phyloP scores from a whole-genome alignment of 208 protist genomes.

The Porcisia deanei region DNA sequence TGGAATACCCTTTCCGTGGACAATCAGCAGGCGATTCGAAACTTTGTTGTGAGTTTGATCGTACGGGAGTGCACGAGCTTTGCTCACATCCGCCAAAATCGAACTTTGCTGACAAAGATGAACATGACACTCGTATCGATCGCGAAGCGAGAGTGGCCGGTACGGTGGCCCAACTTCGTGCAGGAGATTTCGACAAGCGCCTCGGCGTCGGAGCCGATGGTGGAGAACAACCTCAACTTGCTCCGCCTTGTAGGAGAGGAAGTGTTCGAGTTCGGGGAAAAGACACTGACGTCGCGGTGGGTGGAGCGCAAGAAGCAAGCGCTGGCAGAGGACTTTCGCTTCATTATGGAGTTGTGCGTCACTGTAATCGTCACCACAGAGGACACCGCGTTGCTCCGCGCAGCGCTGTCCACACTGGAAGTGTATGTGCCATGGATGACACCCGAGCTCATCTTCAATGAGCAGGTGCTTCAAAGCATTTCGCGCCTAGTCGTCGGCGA shows the following conservation, averaged over 20 bases:
- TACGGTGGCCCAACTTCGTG: constrained; percentile 98
- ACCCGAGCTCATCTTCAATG: constrained; percentile 75
- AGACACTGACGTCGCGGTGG: constrained; percentile 96
- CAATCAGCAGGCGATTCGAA: constrained; percentile 93
- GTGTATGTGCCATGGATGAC: constrained; percentile 88
- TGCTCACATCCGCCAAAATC: constrained; percentile 48
- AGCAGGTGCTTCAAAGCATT: constrained; percentile 58
- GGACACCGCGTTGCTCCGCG: constrained; percentile 64
- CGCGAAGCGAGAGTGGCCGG: constrained; percentile 98
- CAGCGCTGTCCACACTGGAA: constrained; percentile 71
- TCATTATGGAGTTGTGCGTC: constrained; percentile 95
- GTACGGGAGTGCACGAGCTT: constrained; percentile 83
- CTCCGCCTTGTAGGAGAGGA: constrained; percentile 97
- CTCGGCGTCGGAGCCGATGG: constrained; percentile 91
- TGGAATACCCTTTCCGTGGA: constrained; percentile 95
- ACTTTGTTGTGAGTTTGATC: constrained; percentile 96
- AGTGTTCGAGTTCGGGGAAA: constrained; percentile 98
- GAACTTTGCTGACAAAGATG: constrained; percentile 89
- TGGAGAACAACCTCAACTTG: constrained; percentile 98
- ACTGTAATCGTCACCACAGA: constrained; percentile 50
- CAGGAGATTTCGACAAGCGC: constrained; percentile 95
- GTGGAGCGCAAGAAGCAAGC: constrained; percentile 95
- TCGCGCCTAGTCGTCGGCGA: constrained; percentile 47
- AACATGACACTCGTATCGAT: constrained; percentile 94
- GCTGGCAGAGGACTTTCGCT: constrained; percentile 94